Conservation (phyloP, 805 yeast genomes). For the Saturnispora silvae region DNA sequence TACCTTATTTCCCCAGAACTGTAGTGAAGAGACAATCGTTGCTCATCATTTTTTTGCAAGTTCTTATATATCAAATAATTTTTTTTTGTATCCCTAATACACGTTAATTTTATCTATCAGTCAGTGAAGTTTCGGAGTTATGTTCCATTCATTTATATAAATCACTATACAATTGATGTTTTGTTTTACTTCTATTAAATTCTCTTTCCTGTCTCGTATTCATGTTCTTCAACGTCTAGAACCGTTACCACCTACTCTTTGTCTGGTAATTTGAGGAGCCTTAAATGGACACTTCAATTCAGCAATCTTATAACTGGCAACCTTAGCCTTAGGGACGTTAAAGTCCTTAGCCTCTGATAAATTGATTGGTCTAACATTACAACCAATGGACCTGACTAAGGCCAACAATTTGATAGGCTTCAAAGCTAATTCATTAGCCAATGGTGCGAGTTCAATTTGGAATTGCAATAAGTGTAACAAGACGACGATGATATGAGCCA, state of each 20-base stretch:
- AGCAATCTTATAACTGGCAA: slow-evolving; percentile 65
- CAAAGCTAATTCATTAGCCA: slow-evolving; percentile 75
- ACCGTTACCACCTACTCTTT: slow-evolving; percentile 21
- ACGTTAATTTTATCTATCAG: too few species aligned
- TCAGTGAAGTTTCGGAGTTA: too few species aligned
- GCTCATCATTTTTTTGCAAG: too few species aligned
- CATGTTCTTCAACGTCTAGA: too few species aligned
- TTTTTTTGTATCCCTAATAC: too few species aligned
- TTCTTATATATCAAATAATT: too few species aligned
- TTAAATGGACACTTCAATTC: slow-evolving; percentile 78
- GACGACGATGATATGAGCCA: slow-evolving; percentile 67
- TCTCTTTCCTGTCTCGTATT: background rate
- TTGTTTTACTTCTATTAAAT: background rate
- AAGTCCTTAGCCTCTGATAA: slow-evolving; percentile 66
- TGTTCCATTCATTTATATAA: too few species aligned
- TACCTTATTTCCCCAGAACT: too few species aligned
- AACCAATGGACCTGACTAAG: slow-evolving; percentile 75
- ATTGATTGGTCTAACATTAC: slow-evolving; percentile 60
- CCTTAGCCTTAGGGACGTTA: slow-evolving; percentile 46
- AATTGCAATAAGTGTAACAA: slow-evolving; percentile 69
- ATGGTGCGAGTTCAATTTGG: slow-evolving; percentile 63
- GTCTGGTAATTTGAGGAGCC: slow-evolving; percentile 71
- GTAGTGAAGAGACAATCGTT: too few species aligned
- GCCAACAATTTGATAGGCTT: slow-evolving; percentile 63
- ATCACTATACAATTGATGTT: background rate